Conservation (phyloP, 1,284 basidiomycete species). For the Cutaneotrichosporon spelunceum region DNA sequence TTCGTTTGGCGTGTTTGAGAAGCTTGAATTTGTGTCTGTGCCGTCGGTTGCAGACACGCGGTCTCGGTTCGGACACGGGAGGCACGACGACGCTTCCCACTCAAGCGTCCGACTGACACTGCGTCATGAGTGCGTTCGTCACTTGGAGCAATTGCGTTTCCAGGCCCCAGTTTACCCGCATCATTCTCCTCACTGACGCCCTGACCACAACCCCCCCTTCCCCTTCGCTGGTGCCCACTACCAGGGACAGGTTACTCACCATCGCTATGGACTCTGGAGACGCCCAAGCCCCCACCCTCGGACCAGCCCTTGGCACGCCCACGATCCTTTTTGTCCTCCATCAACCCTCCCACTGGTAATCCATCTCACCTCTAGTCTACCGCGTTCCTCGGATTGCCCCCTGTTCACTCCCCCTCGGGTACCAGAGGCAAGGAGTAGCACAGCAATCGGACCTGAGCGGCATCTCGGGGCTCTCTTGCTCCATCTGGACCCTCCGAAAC, state of each 20-base stretch:
- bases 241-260: slow-evolving; percentile 5
- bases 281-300: not conserved
- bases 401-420: not conserved
- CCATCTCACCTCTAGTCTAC: not conserved
- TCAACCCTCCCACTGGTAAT: not conserved
- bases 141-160: too few relatives aligned
- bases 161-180: too few relatives aligned
- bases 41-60: too few relatives aligned
- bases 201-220: not conserved
- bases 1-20: too few relatives aligned
- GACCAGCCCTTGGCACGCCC: slow-evolving; percentile 2
- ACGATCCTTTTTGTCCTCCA: not conserved
- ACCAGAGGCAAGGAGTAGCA: not conserved
- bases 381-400: not conserved
- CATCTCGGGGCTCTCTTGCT: not conserved
- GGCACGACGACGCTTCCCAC: too few relatives aligned
- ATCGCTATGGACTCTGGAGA: slow-evolving; percentile 3
- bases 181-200: slow-evolving; percentile 5
- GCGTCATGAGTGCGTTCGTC: too few relatives aligned
- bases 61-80: too few relatives aligned
- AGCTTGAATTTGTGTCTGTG: too few relatives aligned
- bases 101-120: too few relatives aligned
- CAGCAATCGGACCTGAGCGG: slow-evolving; percentile 8
- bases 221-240: not conserved
- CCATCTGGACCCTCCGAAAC: not conserved